Evolutionary conservation across 768 basidiomycete species (phyloP).

Genomic region (Cystoderma amianthinum): DNA sequence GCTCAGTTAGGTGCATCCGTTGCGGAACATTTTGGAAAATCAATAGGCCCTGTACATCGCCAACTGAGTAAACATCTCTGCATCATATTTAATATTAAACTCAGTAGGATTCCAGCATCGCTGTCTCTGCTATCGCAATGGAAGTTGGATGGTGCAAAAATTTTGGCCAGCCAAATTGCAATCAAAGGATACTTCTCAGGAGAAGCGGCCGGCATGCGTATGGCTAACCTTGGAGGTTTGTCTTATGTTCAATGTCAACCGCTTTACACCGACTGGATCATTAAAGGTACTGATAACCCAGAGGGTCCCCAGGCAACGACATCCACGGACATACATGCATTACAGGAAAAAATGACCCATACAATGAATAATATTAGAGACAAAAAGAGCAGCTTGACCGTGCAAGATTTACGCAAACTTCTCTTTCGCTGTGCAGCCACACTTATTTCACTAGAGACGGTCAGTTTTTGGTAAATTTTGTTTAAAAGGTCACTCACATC

Average conservation of each 20-base stretch:
- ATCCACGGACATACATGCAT: constrained; percentile 50
- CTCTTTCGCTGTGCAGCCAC: constrained; percentile 84
- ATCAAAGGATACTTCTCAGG: constrained; percentile 89
- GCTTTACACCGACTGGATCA: background rate
- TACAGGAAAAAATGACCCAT: constrained; percentile 62
- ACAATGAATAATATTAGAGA: constrained; percentile 62
- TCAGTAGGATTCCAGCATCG: constrained; percentile 32
- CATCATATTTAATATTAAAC: constrained; percentile 1
- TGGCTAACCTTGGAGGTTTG: constrained; percentile 62
- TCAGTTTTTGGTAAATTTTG: constrained; percentile 13
- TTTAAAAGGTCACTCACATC: background rate
- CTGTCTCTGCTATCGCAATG: constrained; percentile 49
- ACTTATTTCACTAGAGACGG: constrained; percentile 64
- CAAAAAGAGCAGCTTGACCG: constrained; percentile 67
- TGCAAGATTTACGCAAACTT: constrained; percentile 79
- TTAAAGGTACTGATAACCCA: constrained; percentile 47
- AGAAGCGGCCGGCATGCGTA: constrained; percentile 74
- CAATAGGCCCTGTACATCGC: constrained; percentile 69
- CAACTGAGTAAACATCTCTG: constrained; percentile 51
- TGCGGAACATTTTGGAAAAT: constrained; percentile 80
- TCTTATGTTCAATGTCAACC: constrained; percentile 1
- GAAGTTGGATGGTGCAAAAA: constrained; percentile 77
- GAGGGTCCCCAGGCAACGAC: constrained; percentile 60
- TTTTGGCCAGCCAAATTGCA: constrained; percentile 78
- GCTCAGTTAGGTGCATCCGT: constrained; percentile 90